Evolutionary conservation across 768 basidiomycete species (phyloP).

Genomic region (Mycena chlorophos): DNA sequence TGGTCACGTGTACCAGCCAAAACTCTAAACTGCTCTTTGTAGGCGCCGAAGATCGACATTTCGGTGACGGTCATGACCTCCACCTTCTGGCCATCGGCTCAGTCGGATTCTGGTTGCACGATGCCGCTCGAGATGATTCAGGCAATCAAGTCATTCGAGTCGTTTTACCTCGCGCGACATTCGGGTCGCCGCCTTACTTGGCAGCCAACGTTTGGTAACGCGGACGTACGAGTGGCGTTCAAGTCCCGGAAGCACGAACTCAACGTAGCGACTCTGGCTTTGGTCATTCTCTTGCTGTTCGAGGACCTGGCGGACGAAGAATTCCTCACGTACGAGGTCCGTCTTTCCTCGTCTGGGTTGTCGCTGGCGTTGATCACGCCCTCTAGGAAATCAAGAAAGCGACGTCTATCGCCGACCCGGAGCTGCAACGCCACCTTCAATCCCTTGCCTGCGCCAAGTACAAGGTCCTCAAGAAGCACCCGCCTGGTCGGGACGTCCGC

Average conservation of each 20-base stretch:
- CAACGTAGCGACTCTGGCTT: constrained; percentile 86
- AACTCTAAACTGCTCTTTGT: no score
- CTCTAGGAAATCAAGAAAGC: constrained; percentile 78
- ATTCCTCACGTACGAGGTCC: constrained; percentile 73
- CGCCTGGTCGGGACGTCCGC: constrained; percentile 81
- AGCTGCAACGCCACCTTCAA: constrained; percentile 91
- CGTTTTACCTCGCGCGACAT: constrained; percentile 87
- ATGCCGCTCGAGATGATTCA: constrained; percentile 65
- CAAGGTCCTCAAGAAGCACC: constrained; percentile 90
- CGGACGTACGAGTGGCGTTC: constrained; percentile 84
- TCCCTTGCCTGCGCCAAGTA: constrained; percentile 94
- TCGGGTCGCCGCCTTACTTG: constrained; percentile 88
- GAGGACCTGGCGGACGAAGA: constrained; percentile 69
- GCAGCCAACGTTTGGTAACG: constrained; percentile 88
- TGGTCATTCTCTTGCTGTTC: constrained; percentile 87
- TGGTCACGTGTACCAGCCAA: no score
- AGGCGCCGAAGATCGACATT: constrained; percentile 79
- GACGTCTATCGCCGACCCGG: constrained; percentile 70
- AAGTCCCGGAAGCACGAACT: constrained; percentile 80
- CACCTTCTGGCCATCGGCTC: constrained; percentile 91
- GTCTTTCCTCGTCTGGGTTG: constrained; percentile 22
- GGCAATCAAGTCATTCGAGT: constrained; percentile 77
- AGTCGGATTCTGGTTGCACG: constrained; percentile 61
- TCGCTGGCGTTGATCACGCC: not conserved
- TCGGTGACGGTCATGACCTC: constrained; percentile 93